Conservation (phyloP, 176 grass and related monocot genomes). For the barley (Hordeum vulgare) region MorexV3_pseudomolecules_assembly NC_058522.1:522339069-522339568, state of each 20-base stretch:
- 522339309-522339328: conserved; percentile 91
- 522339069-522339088: background rate
- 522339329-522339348: conserved; percentile 89
- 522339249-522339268: background rate
- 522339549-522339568: conserved; percentile 60
- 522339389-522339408: conserved; percentile 53
- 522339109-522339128: background rate
- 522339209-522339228: conserved; percentile 93
- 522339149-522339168: conserved; percentile 78
- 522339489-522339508: conserved; percentile 52
- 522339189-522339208: conserved; percentile 99
- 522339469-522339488: too few relatives aligned
- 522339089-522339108: background rate
- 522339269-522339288: background rate
- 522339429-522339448: background rate
- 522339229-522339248: background rate
- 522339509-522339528: conserved; percentile 67
- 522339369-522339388: conserved; percentile 37
- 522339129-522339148: too few relatives aligned
- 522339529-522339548: conserved; percentile 66
- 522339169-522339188: conserved; percentile 89
- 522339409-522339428: conserved; percentile 33
- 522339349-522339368: conserved; percentile 41
- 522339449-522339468: too few relatives aligned
- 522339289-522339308: background rate